phyloP scores from a whole-genome alignment of 345 rosid species.

The Gossypium arboreum region DNA sequence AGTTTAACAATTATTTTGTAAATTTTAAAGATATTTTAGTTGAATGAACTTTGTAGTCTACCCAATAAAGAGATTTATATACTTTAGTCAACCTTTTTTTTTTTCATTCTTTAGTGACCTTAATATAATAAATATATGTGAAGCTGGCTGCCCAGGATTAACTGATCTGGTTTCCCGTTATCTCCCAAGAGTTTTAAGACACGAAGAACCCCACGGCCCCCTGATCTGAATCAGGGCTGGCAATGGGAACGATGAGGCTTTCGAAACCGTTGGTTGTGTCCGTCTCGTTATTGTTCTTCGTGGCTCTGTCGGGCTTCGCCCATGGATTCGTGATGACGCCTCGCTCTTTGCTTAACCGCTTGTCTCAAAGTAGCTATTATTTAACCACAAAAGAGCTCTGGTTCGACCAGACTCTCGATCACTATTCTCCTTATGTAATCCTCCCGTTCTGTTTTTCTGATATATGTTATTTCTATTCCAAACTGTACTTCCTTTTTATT shows the following conservation, averaged over 20 bases:
- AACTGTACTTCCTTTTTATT: neutral
- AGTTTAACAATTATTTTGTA: too few species aligned
- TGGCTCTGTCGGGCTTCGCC: constrained; percentile 19
- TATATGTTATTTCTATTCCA: neutral
- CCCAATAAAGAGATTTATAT: too few species aligned
- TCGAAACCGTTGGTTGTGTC: neutral
- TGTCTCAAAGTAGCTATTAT: constrained; percentile 34
- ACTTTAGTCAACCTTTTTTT: too few species aligned
- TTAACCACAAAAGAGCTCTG: constrained; percentile 70
- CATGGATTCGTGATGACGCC: constrained; percentile 36
- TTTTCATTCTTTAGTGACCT: too few species aligned
- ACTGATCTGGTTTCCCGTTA: too few species aligned
- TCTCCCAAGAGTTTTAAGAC: neutral
- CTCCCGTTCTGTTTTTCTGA: constrained; percentile 10
- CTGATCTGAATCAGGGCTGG: neutral
- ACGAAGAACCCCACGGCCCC: neutral
- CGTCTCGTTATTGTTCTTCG: constrained; percentile 10
- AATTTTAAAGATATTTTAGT: too few species aligned
- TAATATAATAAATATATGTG: too few species aligned
- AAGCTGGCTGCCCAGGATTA: too few species aligned
- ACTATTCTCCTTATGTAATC: constrained; percentile 71
- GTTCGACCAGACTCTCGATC: constrained; percentile 87
- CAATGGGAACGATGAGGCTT: constrained; percentile 13
- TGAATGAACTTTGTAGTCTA: too few species aligned
- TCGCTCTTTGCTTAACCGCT: constrained; percentile 34